phyloP scores from a whole-genome alignment of 192 early-diverging fungal genomes.

The Podochytrium sp. region DNA sequence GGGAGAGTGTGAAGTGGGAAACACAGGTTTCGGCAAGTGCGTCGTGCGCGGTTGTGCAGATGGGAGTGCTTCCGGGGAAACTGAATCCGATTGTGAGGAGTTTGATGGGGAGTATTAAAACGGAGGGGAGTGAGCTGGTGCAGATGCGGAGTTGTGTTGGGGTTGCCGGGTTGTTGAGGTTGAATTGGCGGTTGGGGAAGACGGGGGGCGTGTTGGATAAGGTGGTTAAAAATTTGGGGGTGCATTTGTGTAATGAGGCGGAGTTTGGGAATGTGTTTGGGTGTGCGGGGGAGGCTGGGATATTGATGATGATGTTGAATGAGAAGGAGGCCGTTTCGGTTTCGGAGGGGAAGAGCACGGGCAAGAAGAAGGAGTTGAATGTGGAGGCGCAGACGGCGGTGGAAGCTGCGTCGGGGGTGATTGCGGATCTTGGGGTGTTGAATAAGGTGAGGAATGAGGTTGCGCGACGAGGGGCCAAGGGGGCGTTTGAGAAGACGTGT shows the following conservation, averaged over 20 bases:
- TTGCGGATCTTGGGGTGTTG: slow-evolving; percentile 18
- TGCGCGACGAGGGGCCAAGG: slow-evolving; percentile 46
- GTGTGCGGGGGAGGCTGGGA: slow-evolving; percentile 12
- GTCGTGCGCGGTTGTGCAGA: slow-evolving; percentile 79
- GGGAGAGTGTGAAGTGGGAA: slow-evolving; percentile 56
- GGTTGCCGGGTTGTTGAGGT: slow-evolving; percentile 58
- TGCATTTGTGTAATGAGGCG: slow-evolving; percentile 84
- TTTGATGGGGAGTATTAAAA: slow-evolving; percentile 85
- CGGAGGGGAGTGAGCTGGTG: slow-evolving; percentile 57
- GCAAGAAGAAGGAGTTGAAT: slow-evolving; percentile 32
- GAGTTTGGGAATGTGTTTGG: slow-evolving; percentile 30
- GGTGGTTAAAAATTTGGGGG: slow-evolving; percentile 84
- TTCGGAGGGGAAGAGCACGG: slow-evolving; percentile 28
- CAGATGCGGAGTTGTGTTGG: slow-evolving; percentile 62
- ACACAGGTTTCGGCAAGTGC: slow-evolving; percentile 71
- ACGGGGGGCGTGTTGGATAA: slow-evolving; percentile 69
- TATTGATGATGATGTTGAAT: slow-evolving; percentile 32
- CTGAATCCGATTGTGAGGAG: slow-evolving; percentile 83
- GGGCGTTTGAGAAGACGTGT: slow-evolving; percentile 63
- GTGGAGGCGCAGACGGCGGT: slow-evolving; percentile 13
- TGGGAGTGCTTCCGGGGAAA: slow-evolving; percentile 79
- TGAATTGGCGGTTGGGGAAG: slow-evolving; percentile 58
- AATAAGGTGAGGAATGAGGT: slow-evolving; percentile 31
- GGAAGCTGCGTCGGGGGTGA: slow-evolving; percentile 21
- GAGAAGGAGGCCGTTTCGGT: slow-evolving; percentile 32